Percentiles rank a stretch among this genome's conserved stretches.
These are phyloP conservation scores for Nymphaea colorata DNA, from an alignment of 164 flowering plant genomes.

Conservation along the genomic window DNA sequence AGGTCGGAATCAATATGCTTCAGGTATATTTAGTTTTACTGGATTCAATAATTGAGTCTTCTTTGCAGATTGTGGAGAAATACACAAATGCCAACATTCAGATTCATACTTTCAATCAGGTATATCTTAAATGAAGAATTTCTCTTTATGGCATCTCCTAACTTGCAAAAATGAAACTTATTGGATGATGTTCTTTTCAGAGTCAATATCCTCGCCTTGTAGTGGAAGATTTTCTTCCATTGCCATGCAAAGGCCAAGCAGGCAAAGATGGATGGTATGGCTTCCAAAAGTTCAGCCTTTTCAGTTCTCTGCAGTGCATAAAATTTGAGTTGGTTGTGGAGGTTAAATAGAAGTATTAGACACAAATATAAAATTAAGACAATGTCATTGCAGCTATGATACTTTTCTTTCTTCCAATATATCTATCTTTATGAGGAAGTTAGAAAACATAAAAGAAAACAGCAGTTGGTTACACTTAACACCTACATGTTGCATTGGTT, in stretches of 20 bases:
- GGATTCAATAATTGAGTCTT: conserved; percentile 3
- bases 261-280: conserved; percentile 95
- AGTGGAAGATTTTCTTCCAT: conserved; percentile 68
- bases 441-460: too few species aligned
- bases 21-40: background rate
- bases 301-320: background rate
- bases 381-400: too few species aligned
- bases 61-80: conserved; percentile 75
- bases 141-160: background rate
- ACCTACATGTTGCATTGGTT: too few species aligned
- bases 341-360: too few species aligned
- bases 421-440: too few species aligned
- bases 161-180: background rate
- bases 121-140: conserved; percentile 5
- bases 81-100: conserved; percentile 63
- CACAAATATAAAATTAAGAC: too few species aligned
- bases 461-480: too few species aligned
- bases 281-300: background rate
- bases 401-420: too few species aligned
- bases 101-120: conserved; percentile 97
- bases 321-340: background rate
- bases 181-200: conserved; percentile 21
- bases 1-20: background rate
- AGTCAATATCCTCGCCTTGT: conserved; percentile 95
- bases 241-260: conserved; percentile 69